Evolutionary conservation across 2,329 filamentous ascomycete genomes (phyloP), one percentile per base, ranked within the genome.

Genomic region (Phaeophleospora eucalypticola): DNA sequence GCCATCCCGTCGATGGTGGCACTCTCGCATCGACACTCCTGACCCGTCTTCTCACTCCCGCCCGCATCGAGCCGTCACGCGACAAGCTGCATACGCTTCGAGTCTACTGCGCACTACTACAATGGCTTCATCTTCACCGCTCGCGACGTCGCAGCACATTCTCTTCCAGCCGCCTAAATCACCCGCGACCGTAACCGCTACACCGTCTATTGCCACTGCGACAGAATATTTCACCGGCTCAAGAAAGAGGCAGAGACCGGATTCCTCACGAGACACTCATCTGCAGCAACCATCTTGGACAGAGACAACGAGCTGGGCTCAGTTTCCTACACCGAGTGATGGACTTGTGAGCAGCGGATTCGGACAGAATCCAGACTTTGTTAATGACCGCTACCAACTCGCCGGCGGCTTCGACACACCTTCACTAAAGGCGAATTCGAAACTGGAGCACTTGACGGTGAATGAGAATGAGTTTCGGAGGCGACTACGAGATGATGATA

Each of bases 361-460:
- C 18, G 41, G 63, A 41, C 53, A 71, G 59, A 45, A 49, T 45
- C 74, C 73, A 20, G 70, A 70, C 2, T 68, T 76, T 41, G 74
- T 76, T 12, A 76, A 78, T 59, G 74, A 77, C 39, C 68, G 66
- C 52, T 79, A 79, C 61, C 63, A 65, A 16, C 63, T 78, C 3
- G 74, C 73, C 29, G 73, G 72, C 33, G 76, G 75, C 1, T 64
- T 75, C 58, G 75, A 78, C 47, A 72, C 68, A 8, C 72, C 73
- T 12, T 65, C 68, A 16, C 56, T 68, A 17, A 60, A 65, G 38
- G 56, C 65, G 9, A 63, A 66, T 18, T 61, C 66, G 24, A 61
- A 60, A n/a, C 65, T 71, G 17, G 67, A 70, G 45, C 47, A 20
- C 46, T 52, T 39, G 52, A 58, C 17, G 51, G 48, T 44, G 9